These are phyloP conservation scores for Candida broadrunensis DNA, from an alignment of 805 yeast species.

Conservation along the genomic window DNA sequence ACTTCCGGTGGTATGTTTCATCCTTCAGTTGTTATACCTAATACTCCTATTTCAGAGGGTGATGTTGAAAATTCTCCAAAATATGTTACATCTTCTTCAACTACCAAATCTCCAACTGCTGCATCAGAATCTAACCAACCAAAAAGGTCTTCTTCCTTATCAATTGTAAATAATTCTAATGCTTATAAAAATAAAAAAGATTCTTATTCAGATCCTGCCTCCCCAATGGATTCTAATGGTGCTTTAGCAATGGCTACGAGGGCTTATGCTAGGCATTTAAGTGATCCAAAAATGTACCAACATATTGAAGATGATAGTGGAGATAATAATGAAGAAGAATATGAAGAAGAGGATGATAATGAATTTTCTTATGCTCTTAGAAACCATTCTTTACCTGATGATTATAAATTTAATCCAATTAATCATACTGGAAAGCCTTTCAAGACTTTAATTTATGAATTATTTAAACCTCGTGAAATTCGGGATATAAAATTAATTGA, in stretches of 20 bases:
- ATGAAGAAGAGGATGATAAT: neutral
- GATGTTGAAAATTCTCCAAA: neutral
- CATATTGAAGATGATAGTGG: neutral
- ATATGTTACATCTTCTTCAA: neutral
- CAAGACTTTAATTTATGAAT: neutral
- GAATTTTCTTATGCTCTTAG: neutral
- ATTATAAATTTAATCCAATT: neutral
- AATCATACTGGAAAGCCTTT: neutral
- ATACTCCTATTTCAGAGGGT: neutral
- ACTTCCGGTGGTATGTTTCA: neutral
- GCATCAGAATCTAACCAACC: neutral
- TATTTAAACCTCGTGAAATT: neutral
- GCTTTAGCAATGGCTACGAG: neutral
- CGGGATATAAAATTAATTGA: slow-evolving; percentile 5
- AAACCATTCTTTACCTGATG: neutral
- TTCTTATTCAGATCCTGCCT: neutral
- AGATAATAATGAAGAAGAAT: neutral
- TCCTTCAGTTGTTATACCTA: neutral
- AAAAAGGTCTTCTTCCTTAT: neutral
- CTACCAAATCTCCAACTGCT: neutral
- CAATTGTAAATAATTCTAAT: neutral
- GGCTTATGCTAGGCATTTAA: neutral
- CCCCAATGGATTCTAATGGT: neutral
- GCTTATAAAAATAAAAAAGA: neutral
- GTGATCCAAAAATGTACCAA: neutral